Percentiles rank a stretch among this genome's conserved stretches.
phyloP scores from a whole-genome alignment of 352 stramenopile species.

The Globisporangium radiosum region DNA sequence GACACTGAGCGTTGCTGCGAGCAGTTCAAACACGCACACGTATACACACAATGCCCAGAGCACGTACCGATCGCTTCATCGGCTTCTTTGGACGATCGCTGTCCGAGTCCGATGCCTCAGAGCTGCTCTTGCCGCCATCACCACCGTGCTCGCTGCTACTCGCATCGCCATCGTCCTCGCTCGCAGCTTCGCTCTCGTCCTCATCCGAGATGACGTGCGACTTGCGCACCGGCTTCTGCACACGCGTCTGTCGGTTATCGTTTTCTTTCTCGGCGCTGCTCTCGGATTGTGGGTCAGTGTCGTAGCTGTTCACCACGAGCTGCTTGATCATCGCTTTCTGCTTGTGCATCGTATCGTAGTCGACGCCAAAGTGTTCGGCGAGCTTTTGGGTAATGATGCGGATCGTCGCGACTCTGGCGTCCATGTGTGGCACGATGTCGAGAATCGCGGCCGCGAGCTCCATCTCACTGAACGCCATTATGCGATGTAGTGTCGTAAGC shows the following conservation, averaged over 20 bases:
- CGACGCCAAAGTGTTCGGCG: slow-evolving; percentile 38
- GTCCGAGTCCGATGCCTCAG: neutral
- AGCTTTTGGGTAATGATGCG: slow-evolving; percentile 44
- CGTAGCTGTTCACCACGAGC: slow-evolving; percentile 10
- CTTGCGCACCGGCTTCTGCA: slow-evolving; percentile 8
- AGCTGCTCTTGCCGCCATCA: slow-evolving; percentile 16
- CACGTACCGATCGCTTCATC: neutral
- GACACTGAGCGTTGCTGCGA: neutral
- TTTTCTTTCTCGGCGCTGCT: slow-evolving; percentile 2
- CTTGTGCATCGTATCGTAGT: slow-evolving; percentile 8
- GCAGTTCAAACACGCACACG: neutral
- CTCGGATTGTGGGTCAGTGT: slow-evolving; percentile 6
- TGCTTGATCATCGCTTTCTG: slow-evolving; percentile 8
- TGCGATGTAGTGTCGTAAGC: neutral
- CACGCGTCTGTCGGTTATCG: neutral
- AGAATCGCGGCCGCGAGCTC: slow-evolving; percentile 30
- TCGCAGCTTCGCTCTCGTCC: slow-evolving; percentile 15
- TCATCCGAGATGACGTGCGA: slow-evolving; percentile 33
- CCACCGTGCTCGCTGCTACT: slow-evolving; percentile 16
- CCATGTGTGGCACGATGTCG: slow-evolving; percentile 50
- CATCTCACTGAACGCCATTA: slow-evolving; percentile 17
- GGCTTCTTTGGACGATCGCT: neutral
- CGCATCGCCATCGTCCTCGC: slow-evolving; percentile 5
- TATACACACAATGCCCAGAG: no score
- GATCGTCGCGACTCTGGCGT: slow-evolving; percentile 42